Percentiles rank a stretch among this genome's conserved stretches.
These are phyloP conservation scores for Mrakia blollopis DNA, from an alignment of 768 basidiomycete species.

Conservation along the genomic window DNA sequence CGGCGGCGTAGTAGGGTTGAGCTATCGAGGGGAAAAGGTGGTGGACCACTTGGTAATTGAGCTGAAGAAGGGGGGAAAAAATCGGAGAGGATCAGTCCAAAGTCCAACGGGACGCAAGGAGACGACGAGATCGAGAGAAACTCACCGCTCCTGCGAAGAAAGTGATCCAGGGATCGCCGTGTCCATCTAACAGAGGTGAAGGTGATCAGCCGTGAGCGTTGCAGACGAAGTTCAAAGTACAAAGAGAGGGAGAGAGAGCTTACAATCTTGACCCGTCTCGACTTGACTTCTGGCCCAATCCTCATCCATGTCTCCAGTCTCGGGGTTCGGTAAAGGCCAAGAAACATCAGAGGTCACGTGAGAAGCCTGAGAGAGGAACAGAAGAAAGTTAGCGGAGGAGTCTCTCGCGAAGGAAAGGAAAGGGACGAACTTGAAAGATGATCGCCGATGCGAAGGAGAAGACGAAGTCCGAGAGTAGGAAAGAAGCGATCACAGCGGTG, in stretches of 20 bases:
- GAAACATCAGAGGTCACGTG: neutral
- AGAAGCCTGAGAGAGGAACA: neutral
- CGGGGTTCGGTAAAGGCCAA: neutral
- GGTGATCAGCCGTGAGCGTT: neutral
- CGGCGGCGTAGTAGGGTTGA: neutral
- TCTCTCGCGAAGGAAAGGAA: no score
- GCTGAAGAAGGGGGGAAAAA: neutral
- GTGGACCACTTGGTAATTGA: slow-evolving; percentile 1
- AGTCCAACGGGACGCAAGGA: neutral
- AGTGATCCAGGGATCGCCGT: neutral
- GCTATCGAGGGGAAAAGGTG: neutral
- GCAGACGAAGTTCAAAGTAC: neutral
- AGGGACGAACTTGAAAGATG: neutral
- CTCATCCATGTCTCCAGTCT: neutral
- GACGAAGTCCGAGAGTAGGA: neutral
- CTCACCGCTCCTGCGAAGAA: neutral
- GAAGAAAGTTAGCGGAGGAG: no score
- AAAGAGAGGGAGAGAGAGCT: neutral
- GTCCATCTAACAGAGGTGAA: neutral
- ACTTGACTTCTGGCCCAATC: neutral
- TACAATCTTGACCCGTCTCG: neutral
- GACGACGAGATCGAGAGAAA: neutral
- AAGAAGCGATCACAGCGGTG: neutral
- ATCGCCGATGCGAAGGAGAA: neutral
- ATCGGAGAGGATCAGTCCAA: neutral